Evolutionary conservation across 805 yeast genomes (phyloP), one percentile per base, ranked within the genome.

Genomic region (Myxozyma monticola): DNA sequence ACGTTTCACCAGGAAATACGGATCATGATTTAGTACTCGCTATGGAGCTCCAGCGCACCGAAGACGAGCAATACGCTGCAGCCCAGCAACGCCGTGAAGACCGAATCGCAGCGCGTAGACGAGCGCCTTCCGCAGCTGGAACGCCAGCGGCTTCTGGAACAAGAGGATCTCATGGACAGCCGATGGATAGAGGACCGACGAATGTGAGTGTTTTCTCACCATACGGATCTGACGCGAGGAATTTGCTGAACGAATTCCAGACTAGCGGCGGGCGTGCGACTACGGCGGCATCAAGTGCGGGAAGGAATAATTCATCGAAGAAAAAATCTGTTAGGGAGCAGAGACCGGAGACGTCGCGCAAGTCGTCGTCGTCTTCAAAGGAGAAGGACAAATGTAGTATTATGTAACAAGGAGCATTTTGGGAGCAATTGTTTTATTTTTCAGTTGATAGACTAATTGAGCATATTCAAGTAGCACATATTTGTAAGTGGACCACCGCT

Each of bases 11-110:
- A 9, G n/a, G n/a, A n/a, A n/a, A n/a, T n/a, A 37, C 45, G 9
- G 62, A 52, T 28, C 47, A 54, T 2, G 72, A 68, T 45, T 64
- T 45, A 29, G 54, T 55, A 14, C 51, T 67, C 10, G 73, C 73
- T 1, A 54, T 60, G 44, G 58, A 62, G 42, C 51, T 70, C 6
- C 71, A 68, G 45, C 49, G 51, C 20, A 57, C 58, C 29, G 69
- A 63, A 36, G 71, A 67, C 33, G 51, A 51, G 7, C 52, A 40
- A 35, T 20, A 55, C 26, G 70, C 69, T 2, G 39, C 42, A 12
- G 52, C 56, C 15, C 42, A 48, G 8, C 61, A 60, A 18, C 39
- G 45, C 12, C 41, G 42, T 17, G 59, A 59, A 17, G 44, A 49
- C 26, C 43, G 33, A 5, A 44, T 42, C 35, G 35, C 21, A n/a